phyloP scores from a whole-genome alignment of 768 basidiomycete species.

The Macrolepiota dolichaula region DNA sequence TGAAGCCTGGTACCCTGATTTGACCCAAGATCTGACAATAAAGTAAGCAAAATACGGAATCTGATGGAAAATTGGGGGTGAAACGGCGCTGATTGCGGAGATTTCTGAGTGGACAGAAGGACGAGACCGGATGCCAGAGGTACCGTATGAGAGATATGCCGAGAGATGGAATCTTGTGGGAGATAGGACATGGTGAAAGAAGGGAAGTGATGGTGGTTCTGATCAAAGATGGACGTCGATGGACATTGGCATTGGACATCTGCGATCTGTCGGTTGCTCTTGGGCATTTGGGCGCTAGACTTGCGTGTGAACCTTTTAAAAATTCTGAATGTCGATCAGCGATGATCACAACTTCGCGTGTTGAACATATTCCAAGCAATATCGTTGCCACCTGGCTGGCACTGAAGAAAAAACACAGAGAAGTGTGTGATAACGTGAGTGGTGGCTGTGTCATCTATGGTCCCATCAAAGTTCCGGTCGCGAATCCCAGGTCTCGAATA shows the following conservation, averaged over 20 bases:
- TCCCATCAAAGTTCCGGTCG: not conserved
- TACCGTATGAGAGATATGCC: not conserved
- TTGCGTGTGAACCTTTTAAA: not conserved
- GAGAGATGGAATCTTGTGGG: not conserved
- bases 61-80: not conserved
- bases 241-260: not conserved
- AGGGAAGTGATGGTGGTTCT: not conserved
- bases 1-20: not conserved
- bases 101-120: not conserved
- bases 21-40: not conserved
- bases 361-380: not conserved
- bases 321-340: not conserved
- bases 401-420: too few relatives aligned
- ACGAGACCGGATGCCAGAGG: not conserved
- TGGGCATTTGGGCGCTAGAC: not conserved
- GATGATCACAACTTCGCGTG: not conserved
- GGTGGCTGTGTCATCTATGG: not conserved
- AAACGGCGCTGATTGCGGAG: not conserved
- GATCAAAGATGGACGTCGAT: constrained; percentile 4
- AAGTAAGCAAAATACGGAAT: not conserved
- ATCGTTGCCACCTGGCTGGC: not conserved
- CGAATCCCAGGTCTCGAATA: not conserved
- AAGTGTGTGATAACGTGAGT: constrained; percentile 2
- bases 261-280: not conserved
- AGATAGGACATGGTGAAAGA: not conserved